These are phyloP conservation scores for Erysimum cheiri DNA, from an alignment of 441 rosid genomes.

Conservation along the genomic window DNA sequence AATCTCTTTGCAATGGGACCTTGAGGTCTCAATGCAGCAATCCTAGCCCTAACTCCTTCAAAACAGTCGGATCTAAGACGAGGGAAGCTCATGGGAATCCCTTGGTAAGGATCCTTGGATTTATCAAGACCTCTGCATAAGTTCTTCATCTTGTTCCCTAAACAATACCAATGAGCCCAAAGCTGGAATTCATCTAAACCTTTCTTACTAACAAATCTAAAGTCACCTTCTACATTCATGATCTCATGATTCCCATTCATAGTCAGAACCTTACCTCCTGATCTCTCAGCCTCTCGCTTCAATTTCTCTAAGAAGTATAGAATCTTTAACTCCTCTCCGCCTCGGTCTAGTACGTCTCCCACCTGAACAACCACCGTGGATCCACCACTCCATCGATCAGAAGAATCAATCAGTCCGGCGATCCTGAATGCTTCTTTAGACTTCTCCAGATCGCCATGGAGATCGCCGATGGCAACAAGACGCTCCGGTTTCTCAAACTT, in stretches of 20 bases:
- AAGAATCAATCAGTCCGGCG: constrained; percentile 70
- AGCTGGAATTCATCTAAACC: constrained; percentile 69
- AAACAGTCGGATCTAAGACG: constrained; percentile 50
- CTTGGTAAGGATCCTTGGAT: constrained; percentile 56
- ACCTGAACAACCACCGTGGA: constrained; percentile 76
- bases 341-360: constrained; percentile 87
- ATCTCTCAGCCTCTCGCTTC: constrained; percentile 66
- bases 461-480: constrained; percentile 80
- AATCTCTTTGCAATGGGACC: constrained; percentile 74
- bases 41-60: constrained; percentile 68
- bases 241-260: constrained; percentile 95
- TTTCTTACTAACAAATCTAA: constrained; percentile 60
- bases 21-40: constrained; percentile 76
- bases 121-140: constrained; percentile 60
- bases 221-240: constrained; percentile 89
- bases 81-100: constrained; percentile 62
- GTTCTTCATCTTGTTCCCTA: constrained; percentile 70
- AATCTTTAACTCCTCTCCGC: constrained; percentile 76
- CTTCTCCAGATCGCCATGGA: constrained; percentile 85
- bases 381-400: constrained; percentile 75
- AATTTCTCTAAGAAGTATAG: constrained; percentile 76
- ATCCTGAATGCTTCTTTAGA: constrained; percentile 67
- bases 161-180: constrained; percentile 78
- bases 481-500: constrained; percentile 57
- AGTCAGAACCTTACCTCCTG: constrained; percentile 70